Conservation (phyloP, 805 yeast species). For the Kregervanrija pseudodelftensis region DNA sequence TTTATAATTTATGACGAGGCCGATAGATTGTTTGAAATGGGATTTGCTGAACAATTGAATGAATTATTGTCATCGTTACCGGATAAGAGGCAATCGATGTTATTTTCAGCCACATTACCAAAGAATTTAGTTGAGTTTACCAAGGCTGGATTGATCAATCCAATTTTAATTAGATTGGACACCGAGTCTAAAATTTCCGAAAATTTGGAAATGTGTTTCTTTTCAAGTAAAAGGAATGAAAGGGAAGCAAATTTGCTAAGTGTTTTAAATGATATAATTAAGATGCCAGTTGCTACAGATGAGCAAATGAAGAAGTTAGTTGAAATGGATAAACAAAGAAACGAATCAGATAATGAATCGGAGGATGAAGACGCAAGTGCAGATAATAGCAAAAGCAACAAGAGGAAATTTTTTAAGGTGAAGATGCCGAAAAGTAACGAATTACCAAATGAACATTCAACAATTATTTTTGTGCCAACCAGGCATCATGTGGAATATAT, state of each 20-base stretch:
- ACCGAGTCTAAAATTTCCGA: conserved; percentile 89
- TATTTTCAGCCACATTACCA: conserved; percentile 95
- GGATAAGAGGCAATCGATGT: conserved; percentile 71
- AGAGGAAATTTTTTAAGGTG: conserved; percentile 39
- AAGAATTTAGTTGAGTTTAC: conserved; percentile 91
- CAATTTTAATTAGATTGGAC: conserved; percentile 87
- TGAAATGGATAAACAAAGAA: conserved; percentile 38
- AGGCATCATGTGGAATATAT: conserved; percentile 96
- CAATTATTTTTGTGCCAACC: conserved; percentile 93
- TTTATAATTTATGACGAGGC: conserved; percentile 96
- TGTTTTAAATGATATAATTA: conserved; percentile 75
- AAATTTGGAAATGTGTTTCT: conserved; percentile 81
- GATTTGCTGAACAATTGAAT: conserved; percentile 87
- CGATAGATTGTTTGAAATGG: conserved; percentile 93
- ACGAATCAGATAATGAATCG: conserved; percentile 47
- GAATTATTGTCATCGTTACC: conserved; percentile 84
- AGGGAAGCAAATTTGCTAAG: conserved; percentile 80
- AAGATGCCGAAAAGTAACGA: conserved; percentile 74
- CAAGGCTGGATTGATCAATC: conserved; percentile 89
- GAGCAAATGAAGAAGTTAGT: conserved; percentile 56
- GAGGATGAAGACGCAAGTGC: conserved; percentile 26
- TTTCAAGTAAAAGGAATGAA: conserved; percentile 75
- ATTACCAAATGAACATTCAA: conserved; percentile 77
- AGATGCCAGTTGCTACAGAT: conserved; percentile 71
- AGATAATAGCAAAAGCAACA: conserved; percentile 24